These are phyloP conservation scores for Coemansia sp. DNA, from an alignment of 192 early-diverging fungal genomes.

Conservation along the genomic window DNA sequence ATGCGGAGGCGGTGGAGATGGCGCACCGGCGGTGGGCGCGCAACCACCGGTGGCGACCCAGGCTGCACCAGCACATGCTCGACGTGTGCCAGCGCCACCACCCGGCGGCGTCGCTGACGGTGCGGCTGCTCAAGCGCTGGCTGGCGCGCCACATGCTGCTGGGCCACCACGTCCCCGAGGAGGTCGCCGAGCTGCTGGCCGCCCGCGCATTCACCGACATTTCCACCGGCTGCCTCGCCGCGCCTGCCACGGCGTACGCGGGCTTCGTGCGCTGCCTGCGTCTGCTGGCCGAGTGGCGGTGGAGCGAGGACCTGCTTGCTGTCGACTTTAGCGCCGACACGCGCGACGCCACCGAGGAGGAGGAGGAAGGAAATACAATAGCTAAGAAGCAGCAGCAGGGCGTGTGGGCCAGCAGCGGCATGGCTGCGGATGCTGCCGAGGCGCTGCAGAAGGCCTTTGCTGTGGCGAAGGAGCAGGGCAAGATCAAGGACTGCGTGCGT, in stretches of 20 bases:
- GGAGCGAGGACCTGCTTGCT: slow-evolving; percentile 72
- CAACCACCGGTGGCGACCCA: slow-evolving; percentile 25
- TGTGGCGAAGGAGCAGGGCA: slow-evolving; percentile 47
- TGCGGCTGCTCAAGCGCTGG: slow-evolving; percentile 92
- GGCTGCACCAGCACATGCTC: slow-evolving; percentile 58
- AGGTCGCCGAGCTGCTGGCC: slow-evolving; percentile 76
- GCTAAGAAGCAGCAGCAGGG: slow-evolving; percentile 3
- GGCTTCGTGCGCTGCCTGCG: slow-evolving; percentile 79
- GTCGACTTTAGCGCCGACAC: slow-evolving; percentile 73
- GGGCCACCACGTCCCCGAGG: slow-evolving; percentile 62
- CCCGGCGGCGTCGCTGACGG: slow-evolving; percentile 74
- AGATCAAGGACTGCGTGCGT: slow-evolving; percentile 15
- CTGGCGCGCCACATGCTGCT: slow-evolving; percentile 79
- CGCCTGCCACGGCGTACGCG: slow-evolving; percentile 63
- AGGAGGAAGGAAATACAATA: neutral
- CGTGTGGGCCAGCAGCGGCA: slow-evolving; percentile 21
- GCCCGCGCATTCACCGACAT: slow-evolving; percentile 68
- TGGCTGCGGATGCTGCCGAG: slow-evolving; percentile 13
- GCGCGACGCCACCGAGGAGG: slow-evolving; percentile 43
- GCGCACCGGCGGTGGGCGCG: slow-evolving; percentile 37
- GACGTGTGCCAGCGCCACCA: slow-evolving; percentile 69
- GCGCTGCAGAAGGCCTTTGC: slow-evolving; percentile 55
- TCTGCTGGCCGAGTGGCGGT: slow-evolving; percentile 73
- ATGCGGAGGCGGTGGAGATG: slow-evolving; percentile 49
- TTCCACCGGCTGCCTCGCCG: slow-evolving; percentile 43